A percentile compares a stretch with the other conserved stretches of the same genome.
Conservation (phyloP, 1,284 basidiomycete genomes). For the Phlebopus sp. region DNA sequence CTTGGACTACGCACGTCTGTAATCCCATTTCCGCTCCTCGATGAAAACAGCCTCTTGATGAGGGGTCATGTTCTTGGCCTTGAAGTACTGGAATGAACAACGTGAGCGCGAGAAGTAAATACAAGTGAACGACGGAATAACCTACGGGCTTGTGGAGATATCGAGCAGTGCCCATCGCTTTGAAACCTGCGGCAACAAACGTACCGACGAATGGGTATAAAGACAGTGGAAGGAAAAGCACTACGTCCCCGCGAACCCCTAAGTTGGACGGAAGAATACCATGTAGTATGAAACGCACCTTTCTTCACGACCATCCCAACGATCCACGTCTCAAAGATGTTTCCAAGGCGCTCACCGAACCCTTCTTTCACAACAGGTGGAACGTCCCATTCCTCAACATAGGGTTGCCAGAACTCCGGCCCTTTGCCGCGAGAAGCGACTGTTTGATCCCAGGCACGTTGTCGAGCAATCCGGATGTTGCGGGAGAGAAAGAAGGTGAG, state of each 20-base stretch:
- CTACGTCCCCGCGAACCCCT: constrained; percentile 35
- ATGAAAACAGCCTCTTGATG: constrained; percentile 71
- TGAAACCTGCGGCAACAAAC: constrained; percentile 61
- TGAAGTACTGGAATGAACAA: constrained; percentile 60
- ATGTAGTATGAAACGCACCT: constrained; percentile 35
- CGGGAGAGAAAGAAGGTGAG: constrained; percentile 76
- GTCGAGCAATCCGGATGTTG: constrained; percentile 75
- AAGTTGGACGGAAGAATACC: neutral
- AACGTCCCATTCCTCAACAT: constrained; percentile 82
- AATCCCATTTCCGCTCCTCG: constrained; percentile 86
- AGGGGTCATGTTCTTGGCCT: constrained; percentile 74
- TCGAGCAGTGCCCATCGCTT: constrained; percentile 66
- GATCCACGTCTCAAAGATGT: constrained; percentile 47
- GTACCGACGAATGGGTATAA: constrained; percentile 72
- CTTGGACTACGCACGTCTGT: constrained; percentile 51
- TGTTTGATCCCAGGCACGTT: constrained; percentile 78
- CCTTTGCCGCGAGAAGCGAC: constrained; percentile 77
- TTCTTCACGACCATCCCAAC: constrained; percentile 48
- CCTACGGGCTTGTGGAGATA: constrained; percentile 67
- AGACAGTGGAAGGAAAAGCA: constrained; percentile 65
- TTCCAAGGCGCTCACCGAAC: constrained; percentile 34
- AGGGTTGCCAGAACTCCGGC: constrained; percentile 81
- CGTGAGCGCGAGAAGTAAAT: neutral
- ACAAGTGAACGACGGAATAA: constrained; percentile 1
- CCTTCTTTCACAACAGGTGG: constrained; percentile 52